Evolutionary conservation across 805 yeast species (phyloP), one percentile per base, ranked within the genome.

Genomic region (Metschnikowia amazonensis): DNA sequence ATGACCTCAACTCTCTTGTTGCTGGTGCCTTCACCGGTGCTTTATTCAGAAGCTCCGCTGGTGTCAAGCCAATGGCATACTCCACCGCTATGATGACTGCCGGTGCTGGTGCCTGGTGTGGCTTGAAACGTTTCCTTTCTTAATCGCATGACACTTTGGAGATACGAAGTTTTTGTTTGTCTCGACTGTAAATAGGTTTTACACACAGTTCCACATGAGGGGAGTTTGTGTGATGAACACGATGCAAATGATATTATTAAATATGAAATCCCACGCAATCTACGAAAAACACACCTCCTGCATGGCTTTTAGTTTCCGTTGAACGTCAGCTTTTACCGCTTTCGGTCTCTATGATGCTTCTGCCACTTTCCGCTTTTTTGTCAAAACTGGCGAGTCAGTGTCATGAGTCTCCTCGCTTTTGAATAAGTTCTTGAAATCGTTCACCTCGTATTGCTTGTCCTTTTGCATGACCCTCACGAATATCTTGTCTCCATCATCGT

Each of bases 1-100:
- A 92, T 67, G 84, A 84, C 57, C 63, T 70, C 42, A 92, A 92
- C 68, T 86, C 97, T 9, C 65, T 94, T 35, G 86, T 77, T 14
- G 86, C 97, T 1, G 99, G 99, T 60, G 95, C 90, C 18, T 59
- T 92, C 45, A 80, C 97, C 2, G 99, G 99, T 58, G 97, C 96
- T 1, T 56, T 94, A 27, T 94, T 88, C 75, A 86, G 86, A 65
- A 82, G 90, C 53, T 80, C 92, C 40, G 82, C 82, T 50, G 99
- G 99, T 34, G 48, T 83, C 42, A 85, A 79, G 66, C 96, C 95
- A 48, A 86, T 89, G 92, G 89, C 86, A 21, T 82, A 86, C 59
- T 81, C 96, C 24, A 79, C 96, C 20, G 94, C 79, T 36, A 64
- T 90, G 61, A 84, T 82, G 82, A 87, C 96, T n/a, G 79, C 81